Conservation (phyloP, 2,329 filamentous ascomycete species). For the Cladorrhinum sp. region DNA sequence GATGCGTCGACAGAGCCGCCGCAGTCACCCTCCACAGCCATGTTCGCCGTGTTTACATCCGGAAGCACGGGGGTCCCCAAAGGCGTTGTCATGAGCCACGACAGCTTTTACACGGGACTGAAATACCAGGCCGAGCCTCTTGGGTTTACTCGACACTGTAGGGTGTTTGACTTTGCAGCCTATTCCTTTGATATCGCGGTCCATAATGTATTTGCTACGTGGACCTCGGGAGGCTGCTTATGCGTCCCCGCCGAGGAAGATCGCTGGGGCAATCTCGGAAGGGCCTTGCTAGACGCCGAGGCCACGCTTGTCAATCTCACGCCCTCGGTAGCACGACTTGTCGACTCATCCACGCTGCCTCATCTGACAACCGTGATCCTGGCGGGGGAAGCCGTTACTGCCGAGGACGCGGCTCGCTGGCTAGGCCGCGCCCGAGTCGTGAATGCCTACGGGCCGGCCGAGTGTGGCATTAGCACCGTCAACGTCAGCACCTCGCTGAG, state of each 20-base stretch:
- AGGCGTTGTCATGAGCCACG: conserved; percentile 38
- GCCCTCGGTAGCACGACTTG: conserved; percentile 46
- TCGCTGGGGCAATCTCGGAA: conserved; percentile 42
- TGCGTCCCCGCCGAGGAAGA: conserved; percentile 53
- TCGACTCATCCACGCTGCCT: too few species aligned
- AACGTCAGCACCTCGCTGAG: too few species aligned
- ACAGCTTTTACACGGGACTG: not conserved
- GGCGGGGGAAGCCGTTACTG: too few species aligned
- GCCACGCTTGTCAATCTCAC: conserved; percentile 44
- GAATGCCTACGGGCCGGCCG: too few species aligned
- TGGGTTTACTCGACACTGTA: conserved; percentile 37
- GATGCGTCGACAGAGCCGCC: conserved; percentile 16
- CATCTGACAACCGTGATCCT: too few species aligned
- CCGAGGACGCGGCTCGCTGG: too few species aligned
- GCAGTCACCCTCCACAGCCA: conserved; percentile 18
- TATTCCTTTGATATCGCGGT: conserved; percentile 44
- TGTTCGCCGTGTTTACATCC: conserved; percentile 45
- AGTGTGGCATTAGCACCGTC: too few species aligned
- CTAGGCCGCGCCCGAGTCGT: too few species aligned
- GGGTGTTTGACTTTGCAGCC: conserved; percentile 31
- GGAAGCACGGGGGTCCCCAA: conserved; percentile 55
- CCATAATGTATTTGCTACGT: conserved; percentile 39
- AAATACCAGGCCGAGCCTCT: conserved; percentile 40
- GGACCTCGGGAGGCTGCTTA: conserved; percentile 38
- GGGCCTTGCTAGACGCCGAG: too few species aligned